Evolutionary conservation across 805 yeast genomes (phyloP), one percentile per base, ranked within the genome.

Genomic region (Candida tibetensis): DNA sequence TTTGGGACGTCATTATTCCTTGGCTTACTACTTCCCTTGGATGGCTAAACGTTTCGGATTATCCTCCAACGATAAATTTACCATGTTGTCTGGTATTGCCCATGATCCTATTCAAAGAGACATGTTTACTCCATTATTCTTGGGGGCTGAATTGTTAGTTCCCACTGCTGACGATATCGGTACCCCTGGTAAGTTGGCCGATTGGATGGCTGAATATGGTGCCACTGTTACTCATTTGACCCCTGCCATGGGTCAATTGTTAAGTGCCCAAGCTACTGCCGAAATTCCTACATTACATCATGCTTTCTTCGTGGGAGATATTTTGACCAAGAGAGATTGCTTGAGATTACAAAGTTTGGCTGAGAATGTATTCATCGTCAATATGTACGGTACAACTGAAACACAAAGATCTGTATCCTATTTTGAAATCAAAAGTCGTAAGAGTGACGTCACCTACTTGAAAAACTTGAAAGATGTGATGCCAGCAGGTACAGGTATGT

Each of bases 41-140:
- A 93, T 93, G 99, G 74, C 97, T 14, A 64, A 86, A 61, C 77
- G 82, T 31, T 93, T 93, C 55, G 79, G 81, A 23, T 74, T 93
- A 28, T 74, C 85, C 29, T 83, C 76, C 38, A 74, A 80, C 25
- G 99, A 95, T 62, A 84, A 73, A 55, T 93, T 93, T 70, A 93
- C 99, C 15, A 93, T 93, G 99, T 75, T 93, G 44, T 85, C 95
- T 6, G 99, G 99, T 55, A 93, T 93, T 60, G 99, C 99, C 0
- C 99, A 93, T 61, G 99, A 93, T 64, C 99, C 99, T 9, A 91
- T 93, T 46, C 99, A 93, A 71, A 84, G 99, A 72, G 99, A 93
- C 64, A 93, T 93, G 85, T 93, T 93, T 64, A 93, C 99, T 5
- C 99, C 99, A 16, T 74, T 93, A 46, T 93, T 93, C 62, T 69